Evolutionary conservation across 176 grass and related monocot genomes (phyloP).

Genomic region (Paspalum vaginatum): DNA sequence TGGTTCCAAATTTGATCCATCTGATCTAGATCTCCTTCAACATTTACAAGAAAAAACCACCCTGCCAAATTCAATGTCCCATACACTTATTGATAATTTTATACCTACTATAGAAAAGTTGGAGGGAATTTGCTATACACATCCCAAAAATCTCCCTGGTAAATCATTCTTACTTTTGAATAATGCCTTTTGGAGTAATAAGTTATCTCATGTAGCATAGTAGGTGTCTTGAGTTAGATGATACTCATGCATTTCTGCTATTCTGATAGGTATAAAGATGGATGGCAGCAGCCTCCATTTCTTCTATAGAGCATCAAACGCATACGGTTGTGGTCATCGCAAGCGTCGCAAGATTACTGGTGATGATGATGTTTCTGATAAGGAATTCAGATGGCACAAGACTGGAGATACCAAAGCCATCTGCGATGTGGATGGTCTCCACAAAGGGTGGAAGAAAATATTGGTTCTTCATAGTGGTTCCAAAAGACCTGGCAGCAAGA

Average conservation of each 20-base stretch:
- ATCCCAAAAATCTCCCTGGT: conserved; percentile 94
- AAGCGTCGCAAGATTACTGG: conserved; percentile 68
- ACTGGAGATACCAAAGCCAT: conserved; percentile 63
- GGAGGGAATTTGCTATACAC: conserved; percentile 86
- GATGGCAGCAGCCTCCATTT: conserved; percentile 77
- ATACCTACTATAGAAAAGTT: conserved; percentile 64
- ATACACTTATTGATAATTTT: conserved; percentile 62
- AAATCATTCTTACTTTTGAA: conserved; percentile 23
- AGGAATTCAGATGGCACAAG: conserved; percentile 67
- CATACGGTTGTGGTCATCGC: conserved; percentile 59
- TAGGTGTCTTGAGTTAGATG: neutral
- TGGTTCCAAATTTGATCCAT: conserved; percentile 85
- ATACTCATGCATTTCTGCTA: conserved; percentile 13
- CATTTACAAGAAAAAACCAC: conserved; percentile 72
- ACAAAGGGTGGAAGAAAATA: conserved; percentile 91
- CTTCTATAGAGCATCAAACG: conserved; percentile 78
- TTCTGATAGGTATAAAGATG: conserved; percentile 55
- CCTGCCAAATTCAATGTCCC: conserved; percentile 29
- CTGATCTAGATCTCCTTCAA: conserved; percentile 61
- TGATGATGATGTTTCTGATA: neutral
- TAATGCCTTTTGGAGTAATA: neutral
- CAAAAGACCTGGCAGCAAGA: conserved; percentile 25
- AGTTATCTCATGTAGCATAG: neutral
- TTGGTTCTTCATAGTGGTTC: conserved; percentile 64
- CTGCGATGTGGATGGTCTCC: conserved; percentile 50